phyloP scores from a whole-genome alignment of 1,284 basidiomycete genomes.

The Boletus sp. region DNA sequence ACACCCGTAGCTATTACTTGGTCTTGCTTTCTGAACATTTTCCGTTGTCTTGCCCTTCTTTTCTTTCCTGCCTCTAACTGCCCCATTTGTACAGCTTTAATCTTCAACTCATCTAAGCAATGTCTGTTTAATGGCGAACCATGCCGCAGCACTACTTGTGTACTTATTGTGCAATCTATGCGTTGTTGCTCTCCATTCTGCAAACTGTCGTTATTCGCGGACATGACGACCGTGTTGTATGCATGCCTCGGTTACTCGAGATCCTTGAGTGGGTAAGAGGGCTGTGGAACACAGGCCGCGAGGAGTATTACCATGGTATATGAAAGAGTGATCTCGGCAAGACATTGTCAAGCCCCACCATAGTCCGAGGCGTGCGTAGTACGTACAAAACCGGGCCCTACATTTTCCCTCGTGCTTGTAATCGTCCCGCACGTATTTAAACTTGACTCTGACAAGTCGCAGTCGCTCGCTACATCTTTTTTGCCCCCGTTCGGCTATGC shows the following conservation, averaged over 20 bases:
- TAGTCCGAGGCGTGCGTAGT: no score
- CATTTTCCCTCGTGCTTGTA: slow-evolving; percentile 1
- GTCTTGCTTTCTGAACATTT: slow-evolving; percentile 51
- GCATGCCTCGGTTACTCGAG: no score
- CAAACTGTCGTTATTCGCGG: no score
- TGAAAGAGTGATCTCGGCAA: no score
- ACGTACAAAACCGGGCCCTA: slow-evolving; percentile 19
- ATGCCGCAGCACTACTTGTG: slow-evolving; percentile 43
- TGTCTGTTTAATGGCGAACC: slow-evolving; percentile 44
- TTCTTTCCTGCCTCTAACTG: slow-evolving; percentile 43
- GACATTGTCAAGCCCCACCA: no score
- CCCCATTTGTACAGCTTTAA: slow-evolving; percentile 60
- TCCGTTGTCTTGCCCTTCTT: slow-evolving; percentile 40
- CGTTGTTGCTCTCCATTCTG: slow-evolving; percentile 40
- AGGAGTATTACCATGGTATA: no score
- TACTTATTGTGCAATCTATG: slow-evolving; percentile 45
- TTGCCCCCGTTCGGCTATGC: slow-evolving; percentile 27
- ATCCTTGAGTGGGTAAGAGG: no score
- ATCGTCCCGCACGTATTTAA: not conserved
- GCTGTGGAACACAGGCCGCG: no score
- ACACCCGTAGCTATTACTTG: slow-evolving; percentile 46
- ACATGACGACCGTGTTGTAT: no score
- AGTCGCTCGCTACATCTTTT: slow-evolving; percentile 11
- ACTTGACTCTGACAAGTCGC: not conserved
- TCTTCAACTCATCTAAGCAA: slow-evolving; percentile 44